Conservation (phyloP, 176 grass and related monocot species). For the Ampelocalamus luodianensis region DNA sequence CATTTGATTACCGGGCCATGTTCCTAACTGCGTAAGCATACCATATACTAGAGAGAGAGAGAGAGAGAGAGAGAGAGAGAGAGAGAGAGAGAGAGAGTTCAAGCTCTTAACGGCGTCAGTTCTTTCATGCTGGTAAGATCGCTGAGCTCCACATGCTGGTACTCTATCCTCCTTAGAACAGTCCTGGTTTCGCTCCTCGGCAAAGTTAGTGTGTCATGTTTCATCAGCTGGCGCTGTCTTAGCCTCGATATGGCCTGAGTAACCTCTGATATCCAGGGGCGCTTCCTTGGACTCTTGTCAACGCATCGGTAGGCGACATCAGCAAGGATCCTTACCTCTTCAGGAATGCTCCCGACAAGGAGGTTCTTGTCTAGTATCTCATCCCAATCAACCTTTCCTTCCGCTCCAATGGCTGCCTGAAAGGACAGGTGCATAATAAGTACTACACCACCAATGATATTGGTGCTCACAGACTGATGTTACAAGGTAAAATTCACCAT, state of each 20-base stretch:
- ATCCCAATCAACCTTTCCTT: conserved; percentile 79
- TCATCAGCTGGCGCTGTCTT: conserved; percentile 56
- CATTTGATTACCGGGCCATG: conserved; percentile 5
- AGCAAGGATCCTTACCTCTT: conserved; percentile 77
- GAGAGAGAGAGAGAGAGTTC: no score
- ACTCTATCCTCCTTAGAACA: conserved; percentile 71
- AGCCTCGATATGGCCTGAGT: conserved; percentile 73
- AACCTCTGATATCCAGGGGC: conserved; percentile 83
- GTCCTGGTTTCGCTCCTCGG: conserved; percentile 55
- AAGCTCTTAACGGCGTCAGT: conserved; percentile 45
- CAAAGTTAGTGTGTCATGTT: conserved; percentile 48
- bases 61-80: no score
- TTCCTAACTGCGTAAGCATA: background rate
- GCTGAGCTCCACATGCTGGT: conserved; percentile 79
- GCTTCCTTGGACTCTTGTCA: conserved; percentile 79
- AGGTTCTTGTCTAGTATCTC: conserved; percentile 91
- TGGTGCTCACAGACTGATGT: background rate
- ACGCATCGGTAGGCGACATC: conserved; percentile 80
- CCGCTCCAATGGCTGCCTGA: conserved; percentile 83
- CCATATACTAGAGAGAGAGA: background rate
- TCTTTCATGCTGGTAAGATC: conserved; percentile 74
- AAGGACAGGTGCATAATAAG: conserved; percentile 27
- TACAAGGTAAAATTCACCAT: conserved; percentile 15
- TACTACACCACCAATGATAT: background rate
- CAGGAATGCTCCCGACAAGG: conserved; percentile 52